Conservation (phyloP, 1,284 basidiomycete species). For the Moesziomyces sp. region DNA sequence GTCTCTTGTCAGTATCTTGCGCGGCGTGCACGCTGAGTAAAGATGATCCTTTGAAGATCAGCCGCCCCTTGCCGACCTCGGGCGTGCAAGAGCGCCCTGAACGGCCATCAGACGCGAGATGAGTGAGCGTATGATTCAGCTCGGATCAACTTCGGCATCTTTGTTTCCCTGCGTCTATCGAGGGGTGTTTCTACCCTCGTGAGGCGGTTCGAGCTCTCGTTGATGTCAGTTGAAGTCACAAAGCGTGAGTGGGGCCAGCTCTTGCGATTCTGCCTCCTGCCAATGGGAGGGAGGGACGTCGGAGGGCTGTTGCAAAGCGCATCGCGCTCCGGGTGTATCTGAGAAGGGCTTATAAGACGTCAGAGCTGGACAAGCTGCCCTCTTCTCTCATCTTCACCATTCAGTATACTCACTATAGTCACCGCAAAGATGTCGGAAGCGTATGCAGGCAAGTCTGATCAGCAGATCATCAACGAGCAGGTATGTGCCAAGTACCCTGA, state of each 20-base stretch:
- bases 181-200: no score
- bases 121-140: conserved; percentile 45
- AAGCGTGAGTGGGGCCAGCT: no score
- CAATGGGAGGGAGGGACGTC: no score
- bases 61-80: conserved; percentile 4
- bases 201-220: no score
- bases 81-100: not conserved
- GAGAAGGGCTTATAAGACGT: conserved; percentile 2
- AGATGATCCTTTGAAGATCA: not conserved
- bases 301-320: no score
- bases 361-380: not conserved
- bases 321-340: no score
- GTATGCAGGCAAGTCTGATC: conserved; percentile 54
- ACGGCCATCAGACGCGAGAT: conserved; percentile 8
- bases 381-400: not conserved
- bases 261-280: no score
- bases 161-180: not conserved
- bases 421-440: conserved; percentile 53
- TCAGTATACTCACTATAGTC: not conserved
- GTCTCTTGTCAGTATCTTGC: conserved; percentile 1
- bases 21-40: conserved; percentile 1
- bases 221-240: no score
- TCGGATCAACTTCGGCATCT: not conserved
- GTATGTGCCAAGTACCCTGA: conserved; percentile 8
- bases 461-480: conserved; percentile 60